Evolutionary conservation across 2,329 filamentous ascomycete species (phyloP), one percentile per base, ranked within the genome.

Genomic region (Exophiala mesophila): DNA sequence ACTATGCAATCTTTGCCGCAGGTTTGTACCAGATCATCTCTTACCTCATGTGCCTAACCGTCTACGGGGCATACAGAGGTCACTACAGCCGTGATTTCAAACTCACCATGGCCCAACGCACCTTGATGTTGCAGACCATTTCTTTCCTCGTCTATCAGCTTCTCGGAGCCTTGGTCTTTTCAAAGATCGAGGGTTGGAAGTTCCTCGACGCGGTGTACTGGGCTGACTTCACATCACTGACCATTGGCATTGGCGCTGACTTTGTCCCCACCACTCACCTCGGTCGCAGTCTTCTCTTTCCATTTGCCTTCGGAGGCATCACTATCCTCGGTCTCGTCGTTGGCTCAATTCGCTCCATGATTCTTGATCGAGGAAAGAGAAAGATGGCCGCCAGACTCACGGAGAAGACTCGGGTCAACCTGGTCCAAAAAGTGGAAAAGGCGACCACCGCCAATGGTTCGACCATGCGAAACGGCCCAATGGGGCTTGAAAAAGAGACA

Each of bases 1-100:
- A 80, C 56, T 80, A 79, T 50, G 77, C 67, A 2, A 71, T 77
- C 39, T 75, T 77, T 41, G 77, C 77, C 3, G 73, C 76, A 2
- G 67, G 57, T 0, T 56, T 79, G 3, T 80, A 80, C 54, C 73
- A 76, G 44, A 64, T 78, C 39, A 71, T 80, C 28, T 67, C 73
- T 1, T 65, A 65, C 2, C 57, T 80, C 6, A 72, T 80, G 69
- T 63, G 71, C 20, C 52, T 77, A 6, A 80, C 77, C 0, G 72
- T 76, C 1, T 70, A 69, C 41, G 77, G 77, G 4, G 76, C 77
- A 3, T 69, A 65, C 44, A 67, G 60, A 41, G 70, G 69, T 0
- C 70, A 77, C 43, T 80, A 77, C 48, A 64, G 66, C n/a, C 72
- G 69, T 43, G 69, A 76, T 17, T 80, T 78, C 57, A 65, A 70